These are phyloP conservation scores for Suillus hirtellus DNA, from an alignment of 768 basidiomycete species.

Conservation along the genomic window DNA sequence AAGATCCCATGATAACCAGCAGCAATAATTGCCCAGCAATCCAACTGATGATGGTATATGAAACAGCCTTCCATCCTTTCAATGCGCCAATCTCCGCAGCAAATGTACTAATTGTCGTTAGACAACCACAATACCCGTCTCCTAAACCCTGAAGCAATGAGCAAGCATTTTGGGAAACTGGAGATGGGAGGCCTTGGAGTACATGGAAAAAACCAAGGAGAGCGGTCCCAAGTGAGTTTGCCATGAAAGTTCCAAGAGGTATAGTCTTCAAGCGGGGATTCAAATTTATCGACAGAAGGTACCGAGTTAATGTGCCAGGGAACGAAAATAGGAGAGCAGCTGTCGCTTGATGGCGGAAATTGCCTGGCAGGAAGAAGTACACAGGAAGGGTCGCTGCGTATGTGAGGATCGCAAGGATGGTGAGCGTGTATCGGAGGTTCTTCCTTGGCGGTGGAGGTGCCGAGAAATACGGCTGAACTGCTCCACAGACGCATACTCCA, in stretches of 20 bases:
- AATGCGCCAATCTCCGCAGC: constrained; percentile 73
- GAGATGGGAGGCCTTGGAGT: constrained; percentile 52
- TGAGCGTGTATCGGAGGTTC: constrained; percentile 49
- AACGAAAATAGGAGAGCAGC: constrained; percentile 89
- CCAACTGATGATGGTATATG: constrained; percentile 75
- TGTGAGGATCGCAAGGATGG: constrained; percentile 55
- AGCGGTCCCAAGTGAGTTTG: constrained; percentile 80
- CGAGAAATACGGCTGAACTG: constrained; percentile 43
- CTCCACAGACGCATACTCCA: constrained; percentile 63
- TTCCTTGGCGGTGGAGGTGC: constrained; percentile 42
- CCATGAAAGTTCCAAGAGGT: constrained; percentile 77
- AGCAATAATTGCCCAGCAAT: constrained; percentile 66
- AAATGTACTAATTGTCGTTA: constrained; percentile 94
- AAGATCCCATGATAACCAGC: constrained; percentile 70
- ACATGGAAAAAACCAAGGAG: constrained; percentile 74
- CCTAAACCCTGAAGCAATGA: constrained; percentile 75
- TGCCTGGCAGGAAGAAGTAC: constrained; percentile 71
- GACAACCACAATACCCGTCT: constrained; percentile 94
- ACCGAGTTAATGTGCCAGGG: constrained; percentile 86
- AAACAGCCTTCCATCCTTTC: constrained; percentile 53
- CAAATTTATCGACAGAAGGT: constrained; percentile 67
- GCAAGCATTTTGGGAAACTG: constrained; percentile 55
- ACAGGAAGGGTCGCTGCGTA: constrained; percentile 78
- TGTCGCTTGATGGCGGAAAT: constrained; percentile 76
- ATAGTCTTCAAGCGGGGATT: constrained; percentile 65